These are phyloP conservation scores for Santalum album DNA, from an alignment of 164 flowering plant species.

Conservation along the genomic window DNA sequence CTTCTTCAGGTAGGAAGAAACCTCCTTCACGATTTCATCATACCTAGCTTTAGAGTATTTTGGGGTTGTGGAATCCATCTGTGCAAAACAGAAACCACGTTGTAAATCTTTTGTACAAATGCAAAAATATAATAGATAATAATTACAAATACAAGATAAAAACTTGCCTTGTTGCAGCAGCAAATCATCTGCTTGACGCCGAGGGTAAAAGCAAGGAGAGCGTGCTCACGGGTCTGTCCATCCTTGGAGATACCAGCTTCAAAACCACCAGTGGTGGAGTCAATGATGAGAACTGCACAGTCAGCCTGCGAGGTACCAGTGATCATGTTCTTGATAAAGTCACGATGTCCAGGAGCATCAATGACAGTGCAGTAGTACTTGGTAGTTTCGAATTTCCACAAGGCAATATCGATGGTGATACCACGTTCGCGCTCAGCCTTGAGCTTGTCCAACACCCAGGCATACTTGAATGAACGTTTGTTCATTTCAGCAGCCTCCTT, in stretches of 20 bases:
- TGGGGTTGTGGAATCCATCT: conserved; percentile 77
- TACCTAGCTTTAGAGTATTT: conserved; percentile 66
- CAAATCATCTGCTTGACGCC: conserved; percentile 24
- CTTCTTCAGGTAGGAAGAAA: conserved; percentile 70
- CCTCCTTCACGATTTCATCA: conserved; percentile 76
- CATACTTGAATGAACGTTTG: conserved; percentile 22
- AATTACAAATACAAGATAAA: background rate
- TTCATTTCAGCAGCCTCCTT: conserved; percentile 25
- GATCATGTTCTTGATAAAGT: conserved; percentile 19
- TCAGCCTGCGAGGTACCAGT: conserved; percentile 24
- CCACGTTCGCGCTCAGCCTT: conserved; percentile 13
- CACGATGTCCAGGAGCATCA: conserved; percentile 26
- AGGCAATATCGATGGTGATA: conserved; percentile 6
- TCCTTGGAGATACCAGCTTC: conserved; percentile 24
- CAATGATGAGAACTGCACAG: conserved; percentile 21
- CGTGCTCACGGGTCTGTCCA: conserved; percentile 25
- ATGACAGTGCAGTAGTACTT: conserved; percentile 25
- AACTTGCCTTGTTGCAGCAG: conserved; percentile 16
- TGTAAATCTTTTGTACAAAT: too few relatives aligned
- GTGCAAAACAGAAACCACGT: background rate
- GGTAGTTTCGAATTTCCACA: conserved; percentile 18
- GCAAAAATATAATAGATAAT: too few relatives aligned
- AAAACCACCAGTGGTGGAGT: conserved; percentile 22
- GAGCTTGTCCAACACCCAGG: conserved; percentile 23
- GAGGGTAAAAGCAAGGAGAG: conserved; percentile 21